These are phyloP conservation scores for Lichtheimia ornata DNA, from an alignment of 371 early-diverging fungal genomes.

Conservation along the genomic window DNA sequence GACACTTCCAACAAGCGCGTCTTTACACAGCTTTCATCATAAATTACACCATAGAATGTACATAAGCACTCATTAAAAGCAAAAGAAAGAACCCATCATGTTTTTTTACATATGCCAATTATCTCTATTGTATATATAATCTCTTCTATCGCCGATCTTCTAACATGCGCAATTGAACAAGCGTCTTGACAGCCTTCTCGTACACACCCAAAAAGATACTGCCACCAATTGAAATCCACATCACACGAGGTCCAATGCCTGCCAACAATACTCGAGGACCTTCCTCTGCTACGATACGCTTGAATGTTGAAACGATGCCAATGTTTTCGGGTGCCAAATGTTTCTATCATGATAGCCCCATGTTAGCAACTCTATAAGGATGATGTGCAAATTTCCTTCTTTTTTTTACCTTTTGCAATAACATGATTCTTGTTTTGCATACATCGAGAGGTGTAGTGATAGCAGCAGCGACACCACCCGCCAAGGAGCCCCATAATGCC, in stretches of 20 bases:
- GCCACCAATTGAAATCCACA: constrained; percentile 96
- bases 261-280: constrained; percentile 78
- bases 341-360: neutral
- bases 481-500: constrained; percentile 83
- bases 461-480: constrained; percentile 92
- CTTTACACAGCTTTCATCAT: constrained; percentile 50
- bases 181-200: constrained; percentile 74
- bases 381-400: neutral
- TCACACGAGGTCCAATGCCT: constrained; percentile 90
- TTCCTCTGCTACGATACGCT: constrained; percentile 78
- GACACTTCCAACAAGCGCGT: constrained; percentile 75
- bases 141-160: constrained; percentile 23
- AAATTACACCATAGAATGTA: constrained; percentile 2
- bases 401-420: constrained; percentile 60
- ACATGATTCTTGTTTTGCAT: constrained; percentile 90
- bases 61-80: neutral
- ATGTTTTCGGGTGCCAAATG: constrained; percentile 53
- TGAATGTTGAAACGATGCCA: constrained; percentile 74
- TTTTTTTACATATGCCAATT: no score
- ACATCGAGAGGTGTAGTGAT: constrained; percentile 94
- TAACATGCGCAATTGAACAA: constrained; percentile 42
- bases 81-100: no score
- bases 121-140: no score
- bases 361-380: neutral
- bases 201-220: constrained; percentile 94